A percentile compares a stretch with the other conserved stretches of the same genome.
These are phyloP conservation scores for Novymonas esmeraldas DNA, from an alignment of 208 protist genomes.

Conservation along the genomic window DNA sequence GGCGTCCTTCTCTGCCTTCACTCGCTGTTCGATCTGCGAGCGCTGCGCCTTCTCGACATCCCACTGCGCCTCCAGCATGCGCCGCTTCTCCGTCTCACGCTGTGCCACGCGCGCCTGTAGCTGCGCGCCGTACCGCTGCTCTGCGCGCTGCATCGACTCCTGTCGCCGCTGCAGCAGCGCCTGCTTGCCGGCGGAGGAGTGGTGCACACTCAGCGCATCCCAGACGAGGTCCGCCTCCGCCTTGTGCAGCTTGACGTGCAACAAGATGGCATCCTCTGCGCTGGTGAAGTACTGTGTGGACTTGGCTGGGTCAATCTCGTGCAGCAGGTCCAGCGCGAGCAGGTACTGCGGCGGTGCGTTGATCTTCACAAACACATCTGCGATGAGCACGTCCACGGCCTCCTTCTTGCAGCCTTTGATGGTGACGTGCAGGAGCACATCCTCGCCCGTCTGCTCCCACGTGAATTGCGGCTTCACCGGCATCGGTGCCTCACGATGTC, in stretches of 20 bases:
- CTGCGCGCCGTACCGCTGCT: conserved; percentile 75
- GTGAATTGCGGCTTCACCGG: conserved; percentile 82
- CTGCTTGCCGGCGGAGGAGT: conserved; percentile 32
- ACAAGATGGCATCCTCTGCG: conserved; percentile 24
- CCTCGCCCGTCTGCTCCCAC: conserved; percentile 87
- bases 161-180: conserved; percentile 67
- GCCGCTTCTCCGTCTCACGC: conserved; percentile 79
- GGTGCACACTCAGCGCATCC: conserved; percentile 57
- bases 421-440: conserved; percentile 68
- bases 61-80: conserved; percentile 90
- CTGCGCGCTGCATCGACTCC: conserved; percentile 59
- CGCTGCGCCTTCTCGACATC: conserved; percentile 87
- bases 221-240: conserved; percentile 44
- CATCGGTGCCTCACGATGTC: too few relatives aligned
- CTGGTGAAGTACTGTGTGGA: conserved; percentile 58
- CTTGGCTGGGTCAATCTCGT: conserved; percentile 58
- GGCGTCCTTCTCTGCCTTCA: conserved; percentile 61
- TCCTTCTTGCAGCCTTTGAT: conserved; percentile 86
- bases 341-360: conserved; percentile 88
- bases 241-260: conserved; percentile 80
- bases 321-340: conserved; percentile 83
- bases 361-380: conserved; percentile 84
- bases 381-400: conserved; percentile 86
- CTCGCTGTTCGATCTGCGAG: conserved; percentile 70
- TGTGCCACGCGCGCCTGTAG: conserved; percentile 68